phyloP scores from a whole-genome alignment of 129 eudicot species.

The Lactuca saligna region DNA sequence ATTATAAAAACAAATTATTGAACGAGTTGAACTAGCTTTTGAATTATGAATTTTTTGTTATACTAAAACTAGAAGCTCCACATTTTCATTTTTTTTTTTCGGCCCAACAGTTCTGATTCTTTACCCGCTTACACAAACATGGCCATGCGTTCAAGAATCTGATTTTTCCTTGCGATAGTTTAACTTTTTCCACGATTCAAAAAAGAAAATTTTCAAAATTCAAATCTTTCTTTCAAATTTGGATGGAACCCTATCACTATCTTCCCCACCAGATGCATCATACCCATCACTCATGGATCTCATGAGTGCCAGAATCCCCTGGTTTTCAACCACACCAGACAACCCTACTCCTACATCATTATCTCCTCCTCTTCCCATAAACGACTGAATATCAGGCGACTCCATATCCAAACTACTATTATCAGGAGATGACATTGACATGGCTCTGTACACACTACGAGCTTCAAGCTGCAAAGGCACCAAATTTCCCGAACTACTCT shows the following conservation, averaged over 20 bases:
- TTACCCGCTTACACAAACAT: slow-evolving; percentile 21
- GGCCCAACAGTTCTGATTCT: background rate
- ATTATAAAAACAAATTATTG: too few relatives aligned
- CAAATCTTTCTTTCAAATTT: slow-evolving; percentile 22
- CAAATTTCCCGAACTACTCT: slow-evolving; percentile 36
- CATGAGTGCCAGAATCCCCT: slow-evolving; percentile 46
- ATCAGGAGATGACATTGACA: slow-evolving; percentile 75
- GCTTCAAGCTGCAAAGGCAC: slow-evolving; percentile 69
- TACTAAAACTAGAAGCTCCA: too few relatives aligned
- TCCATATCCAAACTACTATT: slow-evolving; percentile 77
- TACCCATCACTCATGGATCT: slow-evolving; percentile 92
- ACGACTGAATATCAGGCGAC: slow-evolving; percentile 77
- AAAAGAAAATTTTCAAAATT: background rate
- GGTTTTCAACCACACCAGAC: slow-evolving; percentile 25
- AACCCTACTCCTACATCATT: slow-evolving; percentile 37
- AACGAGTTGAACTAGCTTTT: too few relatives aligned
- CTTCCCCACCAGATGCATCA: slow-evolving; percentile 98
- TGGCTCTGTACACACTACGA: slow-evolving; percentile 45
- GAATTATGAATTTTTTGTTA: too few relatives aligned
- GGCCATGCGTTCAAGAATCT: slow-evolving; percentile 16
- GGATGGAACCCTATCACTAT: slow-evolving; percentile 79
- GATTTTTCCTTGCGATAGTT: background rate
- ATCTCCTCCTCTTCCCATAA: slow-evolving; percentile 57
- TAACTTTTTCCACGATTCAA: background rate
- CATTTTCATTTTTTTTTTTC: background rate